Evolutionary conservation across 2,329 filamentous ascomycete genomes (phyloP).

Genomic region (Ascochyta fabae): DNA sequence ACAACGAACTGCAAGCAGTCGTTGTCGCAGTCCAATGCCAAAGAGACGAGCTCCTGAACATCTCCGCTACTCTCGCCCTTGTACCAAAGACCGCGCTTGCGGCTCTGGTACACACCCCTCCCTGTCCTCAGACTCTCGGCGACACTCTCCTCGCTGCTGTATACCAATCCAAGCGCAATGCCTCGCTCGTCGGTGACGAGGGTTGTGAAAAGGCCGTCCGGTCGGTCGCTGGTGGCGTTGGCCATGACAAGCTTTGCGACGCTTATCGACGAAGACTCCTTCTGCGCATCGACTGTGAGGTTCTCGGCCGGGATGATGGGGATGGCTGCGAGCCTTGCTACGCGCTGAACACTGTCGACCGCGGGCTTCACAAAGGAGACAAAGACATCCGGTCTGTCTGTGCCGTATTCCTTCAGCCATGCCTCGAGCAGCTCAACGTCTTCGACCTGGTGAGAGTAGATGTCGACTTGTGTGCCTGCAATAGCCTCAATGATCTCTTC

Average conservation of each 20-base stretch:
- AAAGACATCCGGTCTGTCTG: slow-evolving; percentile 57
- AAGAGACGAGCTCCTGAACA: slow-evolving; percentile 83
- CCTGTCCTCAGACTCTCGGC: slow-evolving; percentile 82
- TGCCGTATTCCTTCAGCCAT: slow-evolving; percentile 58
- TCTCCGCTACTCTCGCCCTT: slow-evolving; percentile 96
- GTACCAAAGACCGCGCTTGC: slow-evolving; percentile 94
- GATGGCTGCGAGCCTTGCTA: slow-evolving; percentile 59
- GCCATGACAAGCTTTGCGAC: slow-evolving; percentile 74
- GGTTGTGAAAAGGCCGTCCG: slow-evolving; percentile 85
- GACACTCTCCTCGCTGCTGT: slow-evolving; percentile 91
- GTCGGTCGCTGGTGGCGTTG: slow-evolving; percentile 79
- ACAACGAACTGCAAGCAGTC: slow-evolving; percentile 92
- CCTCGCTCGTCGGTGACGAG: slow-evolving; percentile 90
- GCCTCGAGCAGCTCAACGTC: slow-evolving; percentile 53
- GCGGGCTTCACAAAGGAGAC: slow-evolving; percentile 55
- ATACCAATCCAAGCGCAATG: slow-evolving; percentile 85
- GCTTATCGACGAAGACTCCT: slow-evolving; percentile 66
- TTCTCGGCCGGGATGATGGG: slow-evolving; percentile 75
- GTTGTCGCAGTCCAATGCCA: slow-evolving; percentile 90
- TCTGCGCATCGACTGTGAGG: slow-evolving; percentile 70
- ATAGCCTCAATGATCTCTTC: slow-evolving; percentile 51
- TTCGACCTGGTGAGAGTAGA: slow-evolving; percentile 53
- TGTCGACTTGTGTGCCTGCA: slow-evolving; percentile 51
- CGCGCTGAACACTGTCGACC: slow-evolving; percentile 49
- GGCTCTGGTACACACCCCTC: slow-evolving; percentile 90